Base-by-base conservation (phyloP, 2,329 filamentous ascomycete genomes). In the Mycosphaerella arachidis region DNA sequence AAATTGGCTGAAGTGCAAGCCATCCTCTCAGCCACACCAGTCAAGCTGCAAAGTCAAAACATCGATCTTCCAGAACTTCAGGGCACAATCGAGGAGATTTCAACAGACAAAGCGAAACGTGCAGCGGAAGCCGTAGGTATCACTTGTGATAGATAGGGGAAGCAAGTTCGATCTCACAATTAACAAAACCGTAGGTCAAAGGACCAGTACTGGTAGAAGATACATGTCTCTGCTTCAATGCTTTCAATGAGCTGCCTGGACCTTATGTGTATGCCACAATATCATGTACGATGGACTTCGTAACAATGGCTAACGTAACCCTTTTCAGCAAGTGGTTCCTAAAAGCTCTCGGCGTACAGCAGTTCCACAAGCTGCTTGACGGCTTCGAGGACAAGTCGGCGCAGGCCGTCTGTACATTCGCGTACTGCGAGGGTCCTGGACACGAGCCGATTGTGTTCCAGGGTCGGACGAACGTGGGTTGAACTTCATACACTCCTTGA, bases 181-280 rank as follows among this genome's bases (percentile, higher is more conserved):
- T 33, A 52, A 35, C 30, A 46, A 1, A 45, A 58, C 31, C 27
- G 29, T 61, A 95, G 91, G 77, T 94, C 52, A 81, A 88, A 70
- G 92, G 92, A 0, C 92, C 95, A 3, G 94, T 97, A 8, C 81
- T 99, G 43, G 93, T 96, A 10, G 94, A 99, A 77, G 94, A 99
- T 76, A 99, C 94, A 16, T 92, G 92, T 67, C 82, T 99, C 53
- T 95, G 92, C 79, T 99, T 97, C 74, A 88, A 90, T 72, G 92
- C 93, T 20, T 83, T 97, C 62, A 86, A 90, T 60, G 92, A 92
- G n/a, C 82, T 99, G 31, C 94, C 94, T 1, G 94, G 94, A 1
- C 91, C 93, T 45, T 99, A 99, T 75, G 96, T 99, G 93, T 96
- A 81, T 68, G 85, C 77, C 45, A 24, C 45, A n/a, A 24, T 57